Evolutionary conservation across 2,329 filamentous ascomycete species (phyloP), one percentile per base, ranked within the genome.

Genomic region (Chrysoporthe puriensis): DNA sequence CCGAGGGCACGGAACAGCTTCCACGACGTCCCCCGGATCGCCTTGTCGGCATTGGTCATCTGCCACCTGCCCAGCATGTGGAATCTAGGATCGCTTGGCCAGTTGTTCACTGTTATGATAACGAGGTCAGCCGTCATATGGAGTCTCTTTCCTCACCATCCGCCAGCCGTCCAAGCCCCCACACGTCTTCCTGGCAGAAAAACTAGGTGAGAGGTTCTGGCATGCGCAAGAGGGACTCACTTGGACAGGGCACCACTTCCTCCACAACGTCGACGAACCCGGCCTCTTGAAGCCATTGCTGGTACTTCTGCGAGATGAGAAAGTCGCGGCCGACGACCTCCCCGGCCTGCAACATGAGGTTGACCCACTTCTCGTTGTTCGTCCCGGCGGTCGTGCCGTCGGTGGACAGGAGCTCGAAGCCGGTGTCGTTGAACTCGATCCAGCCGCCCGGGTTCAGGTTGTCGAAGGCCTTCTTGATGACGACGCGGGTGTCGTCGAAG

Each of bases 381-480:
- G 74, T 75, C n/a, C 73, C 74, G 50, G 71, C 74, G n/a, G 74
- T 76, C 6, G 76, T 74, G 11, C 73, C 76, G 48, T 75, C 76
- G 34, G 75, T 71, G 69, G 74, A 77, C 66, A 68, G 63, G 70
- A 77, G 71, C 9, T 73, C 74, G 63, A 77, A 75, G 43, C 74
- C 46, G 0, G 72, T 73, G 60, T 81, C 74, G 44, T 76, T 74
- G 26, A 77, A 73, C 71, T 82, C 80, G 63, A 80, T 73, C 67
- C 71, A 77, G 11, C 79, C 80, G 1, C 80, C 80, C 0, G 80
- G 80, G 21, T 76, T 74, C 1, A 77, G 72, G 68, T 74, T 80
- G 68, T 80, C 75, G 71, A 79, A 85, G 1, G 79, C 79, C 73
- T 85, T 81, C n/a, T 73, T 71, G 63, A 86, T 76, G 32, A 87